Base-by-base conservation (phyloP, 768 basidiomycete genomes). In the Favolaschia claudopus region DNA sequence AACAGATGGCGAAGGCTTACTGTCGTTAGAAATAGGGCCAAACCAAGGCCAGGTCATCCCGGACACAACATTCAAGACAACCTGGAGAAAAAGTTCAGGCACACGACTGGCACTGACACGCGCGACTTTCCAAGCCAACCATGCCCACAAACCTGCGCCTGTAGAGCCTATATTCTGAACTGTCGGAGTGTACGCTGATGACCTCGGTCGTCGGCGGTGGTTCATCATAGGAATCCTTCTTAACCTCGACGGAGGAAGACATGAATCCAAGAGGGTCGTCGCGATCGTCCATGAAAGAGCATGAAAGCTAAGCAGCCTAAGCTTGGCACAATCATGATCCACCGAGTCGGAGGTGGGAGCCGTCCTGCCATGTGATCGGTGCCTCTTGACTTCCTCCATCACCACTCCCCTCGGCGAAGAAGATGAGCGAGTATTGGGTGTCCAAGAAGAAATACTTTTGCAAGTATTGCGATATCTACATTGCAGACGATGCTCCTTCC, bases 391-490 rank as follows among this genome's bases (percentile, higher is more conserved):
- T 19, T 47, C 3, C 15, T 31, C 7, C 8, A 24, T 3, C 43
- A 33, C 31, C 49, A 27, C 10, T 32, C 37, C 33, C 55, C 13
- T 33, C 56, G 31, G 28, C 25, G 14, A 44, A 58, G 62, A 67
- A 66, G 71, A 95, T 95, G 93, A 89, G 87, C 65, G 93, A 95
- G 73, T 95, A 90, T 73, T 96, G 94, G 93, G 89, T 95, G 62
- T 93, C 93, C 24, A 88, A 92, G 72, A 95, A 95, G 76, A 90
- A 88, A 67, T 96, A 96, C 76, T 91, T 86, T 71, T 97, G 95
- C 88, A 95, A 95, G 72, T 98, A 98, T 80, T 99, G 97, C 79
- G 92, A 95, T 47, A 95, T 94, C 62, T 98, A 89, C 79, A 98
- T 99, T 60, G 86, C 95, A 49, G 97, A 99, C 77, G 96, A 99